These are phyloP conservation scores for Trichoderma hamatum DNA, from an alignment of 2,329 filamentous ascomycete genomes.

Conservation along the genomic window DNA sequence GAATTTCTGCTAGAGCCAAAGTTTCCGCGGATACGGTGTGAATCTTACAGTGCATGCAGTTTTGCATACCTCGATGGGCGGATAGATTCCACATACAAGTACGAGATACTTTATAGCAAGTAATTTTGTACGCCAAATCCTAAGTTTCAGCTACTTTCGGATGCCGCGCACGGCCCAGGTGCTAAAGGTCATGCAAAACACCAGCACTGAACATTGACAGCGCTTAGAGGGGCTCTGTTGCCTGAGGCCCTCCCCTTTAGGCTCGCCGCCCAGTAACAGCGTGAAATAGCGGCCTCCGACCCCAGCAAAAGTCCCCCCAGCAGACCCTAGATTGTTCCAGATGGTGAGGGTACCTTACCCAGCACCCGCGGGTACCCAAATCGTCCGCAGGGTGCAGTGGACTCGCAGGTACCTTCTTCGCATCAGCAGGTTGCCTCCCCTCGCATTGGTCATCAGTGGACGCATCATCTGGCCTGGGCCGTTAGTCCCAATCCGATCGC, in stretches of 20 bases:
- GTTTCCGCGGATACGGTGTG: neutral
- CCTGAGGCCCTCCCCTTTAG: conserved; percentile 4
- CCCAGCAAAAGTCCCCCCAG: conserved; percentile 13
- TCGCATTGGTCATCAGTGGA: conserved; percentile 26
- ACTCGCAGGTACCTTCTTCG: conserved; percentile 3
- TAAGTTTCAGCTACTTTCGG: neutral
- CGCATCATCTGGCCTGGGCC: conserved; percentile 20
- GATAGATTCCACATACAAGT: neutral
- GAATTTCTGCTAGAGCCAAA: conserved; percentile 20
- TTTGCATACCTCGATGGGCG: neutral
- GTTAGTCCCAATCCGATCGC: conserved; percentile 8
- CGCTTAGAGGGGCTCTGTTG: conserved; percentile 1
- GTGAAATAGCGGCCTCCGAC: neutral
- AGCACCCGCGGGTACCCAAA: neutral
- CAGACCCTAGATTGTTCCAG: conserved; percentile 24
- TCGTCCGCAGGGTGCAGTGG: neutral
- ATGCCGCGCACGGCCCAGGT: neutral
- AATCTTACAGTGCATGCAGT: neutral
- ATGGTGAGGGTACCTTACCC: neutral
- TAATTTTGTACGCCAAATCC: neutral
- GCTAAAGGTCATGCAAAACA: conserved; percentile 20
- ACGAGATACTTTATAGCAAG: neutral
- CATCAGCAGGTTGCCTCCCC: conserved; percentile 25
- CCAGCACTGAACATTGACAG: conserved; percentile 8
- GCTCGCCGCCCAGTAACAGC: neutral